Evolutionary conservation across 2,329 filamentous ascomycete species (phyloP).

Genomic region (Pyrenophora seminiperda): DNA sequence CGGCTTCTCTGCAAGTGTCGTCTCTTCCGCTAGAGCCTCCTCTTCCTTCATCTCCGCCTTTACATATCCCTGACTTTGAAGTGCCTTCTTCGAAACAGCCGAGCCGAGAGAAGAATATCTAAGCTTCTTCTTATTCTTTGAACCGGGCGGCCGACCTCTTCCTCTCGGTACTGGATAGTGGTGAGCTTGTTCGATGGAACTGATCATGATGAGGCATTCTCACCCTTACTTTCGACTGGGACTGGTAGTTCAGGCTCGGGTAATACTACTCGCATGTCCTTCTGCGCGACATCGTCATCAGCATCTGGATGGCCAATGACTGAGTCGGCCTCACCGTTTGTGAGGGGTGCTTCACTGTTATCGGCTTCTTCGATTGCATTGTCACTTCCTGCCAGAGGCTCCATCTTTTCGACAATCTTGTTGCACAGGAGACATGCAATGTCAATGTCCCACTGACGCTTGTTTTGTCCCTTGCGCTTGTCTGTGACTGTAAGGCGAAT

Average conservation of each 20-base stretch:
- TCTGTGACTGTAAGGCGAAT: constrained; percentile 27
- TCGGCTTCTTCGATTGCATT: not conserved
- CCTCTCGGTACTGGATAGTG: constrained; percentile 8
- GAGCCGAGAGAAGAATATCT: not conserved
- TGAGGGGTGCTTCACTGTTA: not conserved
- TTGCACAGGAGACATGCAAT: constrained; percentile 29
- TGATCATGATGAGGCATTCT: constrained; percentile 5
- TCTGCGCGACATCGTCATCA: not conserved
- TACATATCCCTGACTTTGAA: too few species aligned
- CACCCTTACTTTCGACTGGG: constrained; percentile 10
- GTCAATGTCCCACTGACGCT: constrained; percentile 19
- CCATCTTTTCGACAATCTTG: constrained; percentile 20
- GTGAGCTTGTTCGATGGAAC: constrained; percentile 7
- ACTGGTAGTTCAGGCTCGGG: not conserved
- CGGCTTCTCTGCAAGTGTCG: too few species aligned
- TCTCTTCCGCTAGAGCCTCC: not conserved
- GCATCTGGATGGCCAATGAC: constrained; percentile 3
- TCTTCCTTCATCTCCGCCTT: not conserved
- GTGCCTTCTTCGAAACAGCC: too few species aligned
- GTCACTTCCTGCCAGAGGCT: not conserved
- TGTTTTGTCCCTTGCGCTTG: constrained; percentile 9
- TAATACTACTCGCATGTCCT: not conserved
- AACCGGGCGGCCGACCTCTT: constrained; percentile 9
- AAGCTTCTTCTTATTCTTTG: constrained; percentile 5
- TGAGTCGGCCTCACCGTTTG: not conserved